Evolutionary conservation across 495 filamentous ascomycete species (phyloP).

Genomic region (Astrocystis sublimbata): DNA sequence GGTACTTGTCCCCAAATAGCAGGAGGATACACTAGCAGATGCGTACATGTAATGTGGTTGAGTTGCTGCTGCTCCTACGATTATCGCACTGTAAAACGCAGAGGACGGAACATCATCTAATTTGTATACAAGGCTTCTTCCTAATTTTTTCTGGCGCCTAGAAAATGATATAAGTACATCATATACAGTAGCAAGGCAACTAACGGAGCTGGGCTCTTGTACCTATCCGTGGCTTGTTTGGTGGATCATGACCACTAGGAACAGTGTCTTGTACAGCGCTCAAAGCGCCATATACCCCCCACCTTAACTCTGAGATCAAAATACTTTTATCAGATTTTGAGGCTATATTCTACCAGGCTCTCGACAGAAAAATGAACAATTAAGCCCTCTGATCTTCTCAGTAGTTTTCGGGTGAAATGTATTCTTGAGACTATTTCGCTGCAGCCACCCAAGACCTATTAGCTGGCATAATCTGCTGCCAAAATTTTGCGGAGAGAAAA

Average conservation of each 20-base stretch:
- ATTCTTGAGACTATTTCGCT: too few species aligned
- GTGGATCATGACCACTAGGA: not conserved
- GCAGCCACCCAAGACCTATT: too few species aligned
- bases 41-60: not conserved
- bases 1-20: not conserved
- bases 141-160: too few species aligned
- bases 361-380: conserved; percentile 7
- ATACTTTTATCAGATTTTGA: not conserved
- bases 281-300: not conserved
- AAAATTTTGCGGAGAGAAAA: not conserved
- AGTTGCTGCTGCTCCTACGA: not conserved
- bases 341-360: not conserved
- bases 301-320: not conserved
- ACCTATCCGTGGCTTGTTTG: not conserved
- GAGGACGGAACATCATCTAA: not conserved
- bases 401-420: too few species aligned
- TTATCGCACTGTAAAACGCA: not conserved
- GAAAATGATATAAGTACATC: too few species aligned
- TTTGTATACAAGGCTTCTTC: too few species aligned
- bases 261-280: too few species aligned
- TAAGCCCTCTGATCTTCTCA: too few species aligned
- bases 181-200: too few species aligned
- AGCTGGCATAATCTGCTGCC: too few species aligned
- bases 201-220: too few species aligned
- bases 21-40: not conserved